phyloP scores from a whole-genome alignment of 2,329 filamentous ascomycete genomes.

The Sporothrix euskadiensis region DNA sequence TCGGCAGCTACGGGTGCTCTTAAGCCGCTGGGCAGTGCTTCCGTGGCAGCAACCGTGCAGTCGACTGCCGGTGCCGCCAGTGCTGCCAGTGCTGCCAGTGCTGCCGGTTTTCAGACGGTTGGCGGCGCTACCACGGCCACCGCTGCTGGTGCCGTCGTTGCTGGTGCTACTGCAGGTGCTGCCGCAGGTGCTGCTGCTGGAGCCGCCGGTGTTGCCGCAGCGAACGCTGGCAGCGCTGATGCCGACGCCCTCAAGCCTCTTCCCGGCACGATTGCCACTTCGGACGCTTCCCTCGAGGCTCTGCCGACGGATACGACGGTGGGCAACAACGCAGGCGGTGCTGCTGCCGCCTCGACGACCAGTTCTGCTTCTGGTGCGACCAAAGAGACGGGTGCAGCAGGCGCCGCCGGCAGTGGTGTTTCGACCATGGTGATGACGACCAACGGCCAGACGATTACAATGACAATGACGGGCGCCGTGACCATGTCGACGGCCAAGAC shows the following conservation, averaged over 20 bases:
- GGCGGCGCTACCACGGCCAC: no score
- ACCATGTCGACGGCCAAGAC: conserved; percentile 5
- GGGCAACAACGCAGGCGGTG: neutral
- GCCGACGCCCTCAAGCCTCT: conserved; percentile 25
- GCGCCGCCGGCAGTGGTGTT: conserved; percentile 21
- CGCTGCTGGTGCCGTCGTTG: neutral
- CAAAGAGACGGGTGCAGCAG: neutral
- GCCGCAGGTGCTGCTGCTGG: neutral
- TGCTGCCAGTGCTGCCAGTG: neutral
- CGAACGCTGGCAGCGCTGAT: neutral
- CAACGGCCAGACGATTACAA: conserved; percentile 28
- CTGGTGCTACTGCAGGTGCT: neutral
- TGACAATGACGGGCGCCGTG: conserved; percentile 29
- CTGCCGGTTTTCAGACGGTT: neutral
- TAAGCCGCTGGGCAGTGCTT: conserved; percentile 29
- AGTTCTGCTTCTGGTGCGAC: neutral
- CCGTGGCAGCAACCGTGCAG: neutral
- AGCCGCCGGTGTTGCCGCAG: neutral
- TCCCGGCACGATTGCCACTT: conserved; percentile 24
- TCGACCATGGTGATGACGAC: conserved; percentile 31
- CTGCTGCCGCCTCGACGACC: neutral
- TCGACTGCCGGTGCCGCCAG: neutral
- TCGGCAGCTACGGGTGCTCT: conserved; percentile 19
- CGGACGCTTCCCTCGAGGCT: conserved; percentile 19
- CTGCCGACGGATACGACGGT: conserved; percentile 27